Evolutionary conservation across 2,329 filamentous ascomycete species (phyloP).

Genomic region (Cercospora zeae-maydis): DNA sequence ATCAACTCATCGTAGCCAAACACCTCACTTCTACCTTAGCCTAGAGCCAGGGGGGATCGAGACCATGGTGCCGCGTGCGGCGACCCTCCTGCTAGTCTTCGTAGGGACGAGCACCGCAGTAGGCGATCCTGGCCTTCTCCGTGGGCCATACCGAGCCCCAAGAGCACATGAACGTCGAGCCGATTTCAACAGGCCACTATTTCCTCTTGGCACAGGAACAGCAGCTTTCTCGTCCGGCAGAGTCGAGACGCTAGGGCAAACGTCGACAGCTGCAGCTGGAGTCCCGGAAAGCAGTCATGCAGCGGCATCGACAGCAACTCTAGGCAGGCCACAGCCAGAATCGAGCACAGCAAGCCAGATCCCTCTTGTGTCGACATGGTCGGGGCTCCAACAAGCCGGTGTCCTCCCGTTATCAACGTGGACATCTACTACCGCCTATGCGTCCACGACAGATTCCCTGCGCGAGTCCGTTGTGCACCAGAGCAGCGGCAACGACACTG

Average conservation of each 20-base stretch:
- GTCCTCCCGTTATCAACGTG: too few relatives aligned
- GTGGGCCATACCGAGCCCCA: constrained; percentile 1
- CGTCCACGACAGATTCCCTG: neutral
- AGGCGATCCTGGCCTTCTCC: neutral
- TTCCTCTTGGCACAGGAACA: constrained; percentile 3
- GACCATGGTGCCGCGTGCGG: constrained; percentile 14
- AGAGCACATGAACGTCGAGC: constrained; percentile 5
- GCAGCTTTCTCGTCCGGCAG: neutral
- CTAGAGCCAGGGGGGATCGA: neutral
- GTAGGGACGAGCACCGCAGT: constrained; percentile 10
- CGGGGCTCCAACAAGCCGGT: neutral
- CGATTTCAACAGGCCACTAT: constrained; percentile 2
- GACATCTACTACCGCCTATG: neutral
- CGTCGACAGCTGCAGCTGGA: neutral
- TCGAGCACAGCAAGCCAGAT: neutral
- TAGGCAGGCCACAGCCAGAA: neutral
- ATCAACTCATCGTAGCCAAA: constrained; percentile 6
- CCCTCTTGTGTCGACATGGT: neutral
- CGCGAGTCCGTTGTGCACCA: neutral
- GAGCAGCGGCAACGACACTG: neutral
- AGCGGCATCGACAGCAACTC: neutral
- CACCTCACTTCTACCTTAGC: neutral
- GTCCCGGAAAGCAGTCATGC: constrained; percentile 2
- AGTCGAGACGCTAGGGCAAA: neutral
- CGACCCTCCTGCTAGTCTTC: constrained; percentile 12